Evolutionary conservation across 1,284 basidiomycete species (phyloP).

Genomic region (Boletus smithii): DNA sequence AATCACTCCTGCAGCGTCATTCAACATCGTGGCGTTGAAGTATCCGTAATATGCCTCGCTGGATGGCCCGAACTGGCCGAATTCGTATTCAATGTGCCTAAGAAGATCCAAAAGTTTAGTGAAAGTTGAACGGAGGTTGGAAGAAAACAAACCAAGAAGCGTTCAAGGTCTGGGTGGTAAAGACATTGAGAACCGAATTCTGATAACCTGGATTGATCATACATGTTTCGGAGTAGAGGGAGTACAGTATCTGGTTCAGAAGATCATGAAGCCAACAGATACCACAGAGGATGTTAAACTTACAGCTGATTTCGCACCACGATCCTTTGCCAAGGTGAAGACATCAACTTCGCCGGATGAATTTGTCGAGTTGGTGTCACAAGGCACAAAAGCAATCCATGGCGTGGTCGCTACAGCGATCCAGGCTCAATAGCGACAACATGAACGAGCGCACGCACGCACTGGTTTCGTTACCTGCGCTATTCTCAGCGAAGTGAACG

Average conservation of each 20-base stretch:
- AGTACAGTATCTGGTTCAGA: conserved; percentile 66
- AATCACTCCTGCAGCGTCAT: conserved; percentile 48
- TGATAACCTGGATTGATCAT: conserved; percentile 74
- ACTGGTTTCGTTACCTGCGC: conserved; percentile 41
- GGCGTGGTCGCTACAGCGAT: conserved; percentile 61
- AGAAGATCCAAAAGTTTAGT: conserved; percentile 41
- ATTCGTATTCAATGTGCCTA: conserved; percentile 65
- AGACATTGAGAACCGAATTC: conserved; percentile 78
- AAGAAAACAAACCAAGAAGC: conserved; percentile 36
- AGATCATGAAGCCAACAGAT: not conserved
- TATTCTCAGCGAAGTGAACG: conserved; percentile 73
- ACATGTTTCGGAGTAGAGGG: conserved; percentile 66
- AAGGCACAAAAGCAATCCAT: conserved; percentile 86
- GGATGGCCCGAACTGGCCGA: conserved; percentile 46
- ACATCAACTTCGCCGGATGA: conserved; percentile 61
- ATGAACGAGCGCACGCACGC: conserved; percentile 7
- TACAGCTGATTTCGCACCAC: conserved; percentile 77
- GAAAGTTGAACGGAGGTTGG: conserved; percentile 30
- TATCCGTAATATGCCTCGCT: conserved; percentile 51
- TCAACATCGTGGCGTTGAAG: conserved; percentile 60
- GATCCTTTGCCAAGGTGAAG: conserved; percentile 73
- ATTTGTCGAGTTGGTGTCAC: conserved; percentile 71
- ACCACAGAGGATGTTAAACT: conserved; percentile 18
- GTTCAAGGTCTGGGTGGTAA: conserved; percentile 54
- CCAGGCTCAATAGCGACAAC: conserved; percentile 9